Conservation (phyloP, 257 asterid species). For the Solanum tarijense region DNA sequence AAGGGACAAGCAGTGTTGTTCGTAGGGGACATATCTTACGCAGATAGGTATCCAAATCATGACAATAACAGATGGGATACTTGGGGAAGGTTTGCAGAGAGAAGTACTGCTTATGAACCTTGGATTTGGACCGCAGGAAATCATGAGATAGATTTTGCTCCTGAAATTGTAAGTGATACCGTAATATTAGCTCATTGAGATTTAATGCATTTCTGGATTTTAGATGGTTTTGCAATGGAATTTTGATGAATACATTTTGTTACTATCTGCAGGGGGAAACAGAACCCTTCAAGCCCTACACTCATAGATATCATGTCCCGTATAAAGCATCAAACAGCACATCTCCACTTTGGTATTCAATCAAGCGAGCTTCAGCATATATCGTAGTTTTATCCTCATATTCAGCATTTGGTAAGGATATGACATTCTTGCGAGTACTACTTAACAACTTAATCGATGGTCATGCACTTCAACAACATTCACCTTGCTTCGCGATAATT, state of each 20-base stretch:
- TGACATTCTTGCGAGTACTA: neutral
- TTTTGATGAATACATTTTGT: neutral
- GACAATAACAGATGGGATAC: conserved; percentile 83
- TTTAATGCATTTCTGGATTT: neutral
- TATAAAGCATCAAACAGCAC: conserved; percentile 49
- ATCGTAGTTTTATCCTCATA: conserved; percentile 78
- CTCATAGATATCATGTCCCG: conserved; percentile 54
- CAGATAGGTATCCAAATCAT: conserved; percentile 55
- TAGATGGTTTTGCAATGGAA: neutral
- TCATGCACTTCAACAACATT: neutral
- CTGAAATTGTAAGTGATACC: conserved; percentile 43
- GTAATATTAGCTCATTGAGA: neutral
- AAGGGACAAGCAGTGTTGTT: conserved; percentile 62
- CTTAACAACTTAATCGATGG: neutral
- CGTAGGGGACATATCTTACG: conserved; percentile 80
- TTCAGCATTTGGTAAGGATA: conserved; percentile 21
- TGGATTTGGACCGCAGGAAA: conserved; percentile 88
- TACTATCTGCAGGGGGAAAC: conserved; percentile 41
- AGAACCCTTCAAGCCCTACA: conserved; percentile 68
- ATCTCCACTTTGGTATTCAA: conserved; percentile 71
- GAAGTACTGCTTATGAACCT: conserved; percentile 73
- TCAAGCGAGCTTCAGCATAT: conserved; percentile 15
- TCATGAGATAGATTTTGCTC: conserved; percentile 77
- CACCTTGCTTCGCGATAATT: too few relatives aligned
- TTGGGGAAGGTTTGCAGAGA: conserved; percentile 78